Evolutionary conservation across 176 grass and related monocot species (phyloP).

Genomic region (Aegilops bicornis): DNA sequence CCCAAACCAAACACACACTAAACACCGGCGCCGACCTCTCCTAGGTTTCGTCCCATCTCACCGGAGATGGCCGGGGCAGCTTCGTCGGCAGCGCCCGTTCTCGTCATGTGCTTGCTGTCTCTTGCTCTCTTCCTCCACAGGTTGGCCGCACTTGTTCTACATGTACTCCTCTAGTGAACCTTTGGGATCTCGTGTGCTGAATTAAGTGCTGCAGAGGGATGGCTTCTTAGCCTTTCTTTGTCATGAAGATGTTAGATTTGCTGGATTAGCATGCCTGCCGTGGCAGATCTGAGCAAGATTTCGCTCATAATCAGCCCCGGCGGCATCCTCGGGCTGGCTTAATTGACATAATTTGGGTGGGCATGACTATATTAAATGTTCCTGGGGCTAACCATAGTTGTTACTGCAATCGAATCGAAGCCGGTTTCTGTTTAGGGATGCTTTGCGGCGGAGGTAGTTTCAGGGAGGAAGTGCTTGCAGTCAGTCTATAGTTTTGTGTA

Average conservation of each 20-base stretch:
- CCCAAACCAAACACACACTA: too few species aligned
- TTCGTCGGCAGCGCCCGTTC: neutral
- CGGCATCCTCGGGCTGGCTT: neutral
- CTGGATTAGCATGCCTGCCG: neutral
- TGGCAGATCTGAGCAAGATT: constrained; percentile 20
- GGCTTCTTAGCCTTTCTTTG: neutral
- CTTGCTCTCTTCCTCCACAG: constrained; percentile 30
- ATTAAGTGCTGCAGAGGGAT: neutral
- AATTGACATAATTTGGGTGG: neutral
- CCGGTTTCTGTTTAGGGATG: neutral
- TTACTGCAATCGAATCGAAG: neutral
- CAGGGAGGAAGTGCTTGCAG: neutral
- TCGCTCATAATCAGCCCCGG: neutral
- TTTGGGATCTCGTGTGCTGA: neutral
- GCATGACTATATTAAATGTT: neutral
- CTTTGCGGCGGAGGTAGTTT: neutral
- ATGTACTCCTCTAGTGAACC: neutral
- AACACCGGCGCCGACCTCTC: neutral
- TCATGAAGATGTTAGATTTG: constrained; percentile 16
- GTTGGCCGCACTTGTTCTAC: constrained; percentile 12
- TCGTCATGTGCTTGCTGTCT: neutral
- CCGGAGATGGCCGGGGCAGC: constrained; percentile 40
- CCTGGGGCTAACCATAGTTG: neutral
- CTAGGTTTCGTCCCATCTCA: neutral
- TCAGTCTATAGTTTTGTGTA: neutral